Base-by-base conservation (phyloP, 257 asterid genomes). In the Marsdenia floribunda region DNA sequence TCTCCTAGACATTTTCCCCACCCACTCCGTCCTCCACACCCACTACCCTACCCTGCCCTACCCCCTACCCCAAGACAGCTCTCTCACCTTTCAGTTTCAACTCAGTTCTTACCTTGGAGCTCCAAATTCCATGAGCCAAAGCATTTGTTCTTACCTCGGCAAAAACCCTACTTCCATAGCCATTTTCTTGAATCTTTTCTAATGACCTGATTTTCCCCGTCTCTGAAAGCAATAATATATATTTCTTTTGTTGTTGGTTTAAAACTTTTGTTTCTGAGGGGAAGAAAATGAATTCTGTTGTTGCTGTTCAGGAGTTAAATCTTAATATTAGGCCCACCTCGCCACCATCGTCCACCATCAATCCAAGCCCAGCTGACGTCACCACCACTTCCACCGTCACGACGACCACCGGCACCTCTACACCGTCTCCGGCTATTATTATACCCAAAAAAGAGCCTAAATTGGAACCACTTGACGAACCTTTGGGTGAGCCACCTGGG, bases 381-480 rank as follows among this genome's bases (percentile, higher is more conserved):
- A 63, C 46, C 67, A 5, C 29, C 63, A n/a, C 63, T 26, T 0
- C 14, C 53, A 4, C 73, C 57, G 15, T 12, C 58, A 1, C 44
- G 50, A 4, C 24, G 37, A 6, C 29, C 70, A 0, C 12, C 16
- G 29, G 3, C n/a, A 3, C 59, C 40, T 1, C 2, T 55, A 7
- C 12, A 19, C 0, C 29, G 3, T 1, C 29, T 55, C 61, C 52
- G 29, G 52, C 71, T 38, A 7, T 22, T 7, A n/a, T 76, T 65
- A 33, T 76, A 37, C 88, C 88, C 12, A 88, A 82, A 70, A 68
- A 72, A 24, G 92, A 86, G 73, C 96, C 93, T 0, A 89, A 87
- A 58, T 83, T 84, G 26, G 94, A 90, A 74, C 93, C 91, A 7
- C 15, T 85, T 3, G 91, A 88, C 19, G 93, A 90, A 8, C 53